Evolutionary conservation across 2,329 filamentous ascomycete genomes (phyloP), one percentile per base, ranked within the genome.

Genomic region (Thelonectria discophora): DNA sequence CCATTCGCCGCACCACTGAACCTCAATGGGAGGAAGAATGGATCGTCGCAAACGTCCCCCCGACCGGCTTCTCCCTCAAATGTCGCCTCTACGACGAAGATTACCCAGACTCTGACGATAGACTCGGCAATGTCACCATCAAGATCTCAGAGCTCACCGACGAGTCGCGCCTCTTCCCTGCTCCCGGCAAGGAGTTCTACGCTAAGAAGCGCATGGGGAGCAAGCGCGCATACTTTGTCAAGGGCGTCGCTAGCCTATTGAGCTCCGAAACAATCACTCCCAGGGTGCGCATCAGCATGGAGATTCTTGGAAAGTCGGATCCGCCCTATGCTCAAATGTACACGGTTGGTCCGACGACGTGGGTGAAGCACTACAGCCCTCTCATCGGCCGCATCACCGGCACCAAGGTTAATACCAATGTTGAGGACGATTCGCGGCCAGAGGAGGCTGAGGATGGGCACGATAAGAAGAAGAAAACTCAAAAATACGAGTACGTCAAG

Each of bases 61-160:
- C 88, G 0, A 87, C 85, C 0, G 94, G 94, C 4, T 97, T 97
- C 78, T 85, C 84, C 58, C 83, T 98, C 68, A 97, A 97, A 75
- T 93, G 92, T 63, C 86, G 92, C 55, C 78, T 98, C 17, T 96
- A 94, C 77, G 94, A 98, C 72, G 94, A 98, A 75, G 94, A 98
- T 77, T 88, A 89, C 34, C 87, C 89, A 1, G 92, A 97, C 74
- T 87, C 90, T 66, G 91, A 98, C 73, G 94, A 98, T 77, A 85
- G 92, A 24, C 83, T 98, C 18, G 94, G 94, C 11, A 96, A 95
- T 72, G 92, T 92, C 3, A 93, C 93, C 48, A 80, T 97, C 55
- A 78, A 85, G 17, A 86, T 91, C 0, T 78, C 82, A 11, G 73
- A 78, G 2, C 74, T 97, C 7, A 81, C 80, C 49, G 86, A 90